A percentile compares a stretch with the other conserved stretches of the same genome.
phyloP scores from a whole-genome alignment of 2,329 filamentous ascomycete species.

The Pseudogymnoascus verrucosus region DNA sequence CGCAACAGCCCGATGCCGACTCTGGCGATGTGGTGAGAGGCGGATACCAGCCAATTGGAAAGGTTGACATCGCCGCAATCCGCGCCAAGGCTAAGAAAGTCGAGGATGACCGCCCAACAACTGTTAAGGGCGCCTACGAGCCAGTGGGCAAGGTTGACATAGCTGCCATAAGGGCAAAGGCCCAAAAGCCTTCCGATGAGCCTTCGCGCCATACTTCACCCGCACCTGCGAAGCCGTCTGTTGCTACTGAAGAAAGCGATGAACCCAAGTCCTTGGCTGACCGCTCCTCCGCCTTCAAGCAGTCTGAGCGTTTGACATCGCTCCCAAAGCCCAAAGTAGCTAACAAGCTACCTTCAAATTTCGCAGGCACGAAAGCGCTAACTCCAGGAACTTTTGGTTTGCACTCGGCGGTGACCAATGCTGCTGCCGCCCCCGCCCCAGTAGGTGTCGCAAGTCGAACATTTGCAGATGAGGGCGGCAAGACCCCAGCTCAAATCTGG shows the following conservation, averaged over 20 bases:
- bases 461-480: conserved; percentile 90
- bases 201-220: conserved; percentile 32
- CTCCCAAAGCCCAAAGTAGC: conserved; percentile 92
- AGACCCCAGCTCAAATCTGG: conserved; percentile 95
- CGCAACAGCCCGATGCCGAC: conserved; percentile 36
- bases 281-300: conserved; percentile 63
- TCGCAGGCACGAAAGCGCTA: conserved; percentile 84
- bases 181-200: conserved; percentile 52
- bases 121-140: conserved; percentile 89
- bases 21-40: conserved; percentile 65
- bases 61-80: conserved; percentile 93
- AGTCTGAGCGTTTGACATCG: conserved; percentile 73
- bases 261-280: conserved; percentile 63
- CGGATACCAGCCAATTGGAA: conserved; percentile 87
- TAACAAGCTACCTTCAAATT: conserved; percentile 73
- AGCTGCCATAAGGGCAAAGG: conserved; percentile 78
- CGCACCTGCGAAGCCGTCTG: conserved; percentile 34
- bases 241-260: conserved; percentile 33
- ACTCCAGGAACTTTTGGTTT: conserved; percentile 62
- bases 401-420: conserved; percentile 50
- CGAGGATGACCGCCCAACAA: conserved; percentile 71
- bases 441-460: conserved; percentile 80
- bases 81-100: conserved; percentile 62
- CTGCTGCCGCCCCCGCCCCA: conserved; percentile 43
- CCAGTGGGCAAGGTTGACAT: conserved; percentile 97